phyloP scores from a whole-genome alignment of 163 green algal genomes.

The Scenedesmus sp. region DNA sequence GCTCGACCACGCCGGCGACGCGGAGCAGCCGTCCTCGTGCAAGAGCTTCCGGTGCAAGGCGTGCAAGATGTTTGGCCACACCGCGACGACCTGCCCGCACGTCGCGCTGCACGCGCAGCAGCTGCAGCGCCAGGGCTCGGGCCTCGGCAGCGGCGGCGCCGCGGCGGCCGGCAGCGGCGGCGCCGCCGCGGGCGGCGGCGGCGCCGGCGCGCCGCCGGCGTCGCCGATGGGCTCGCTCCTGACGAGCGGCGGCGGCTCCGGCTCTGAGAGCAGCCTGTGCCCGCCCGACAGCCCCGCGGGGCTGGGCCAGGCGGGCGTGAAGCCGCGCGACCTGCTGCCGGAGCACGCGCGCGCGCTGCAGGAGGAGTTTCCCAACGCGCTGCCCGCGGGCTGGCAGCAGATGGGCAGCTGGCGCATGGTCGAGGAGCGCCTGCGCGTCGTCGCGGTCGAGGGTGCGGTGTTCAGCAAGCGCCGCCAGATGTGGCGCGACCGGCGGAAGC shows the following conservation, averaged over 20 bases:
- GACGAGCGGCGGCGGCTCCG: neutral
- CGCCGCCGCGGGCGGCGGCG: neutral
- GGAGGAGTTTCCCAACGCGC: conserved; percentile 41
- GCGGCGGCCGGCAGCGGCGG: neutral
- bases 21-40: conserved; percentile 36
- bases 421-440: conserved; percentile 36
- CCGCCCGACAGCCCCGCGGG: conserved; percentile 31
- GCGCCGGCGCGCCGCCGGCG: neutral
- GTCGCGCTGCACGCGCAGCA: conserved; percentile 36
- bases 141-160: neutral
- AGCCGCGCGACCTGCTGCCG: conserved; percentile 41
- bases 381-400: conserved; percentile 35
- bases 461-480: conserved; percentile 47
- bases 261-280: conserved; percentile 2
- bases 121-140: neutral
- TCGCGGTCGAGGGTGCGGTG: conserved; percentile 36
- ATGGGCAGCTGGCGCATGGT: conserved; percentile 42
- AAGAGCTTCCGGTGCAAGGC: conserved; percentile 42
- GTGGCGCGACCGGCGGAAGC: conserved; percentile 41
- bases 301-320: conserved; percentile 13
- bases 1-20: conserved; percentile 31
- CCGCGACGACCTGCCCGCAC: conserved; percentile 23
- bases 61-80: conserved; percentile 46
- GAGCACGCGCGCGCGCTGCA: conserved; percentile 29
- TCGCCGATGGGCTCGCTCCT: too few species aligned